Evolutionary conservation across 176 grass and related monocot genomes (phyloP), one percentile per base, ranked within the genome.

Genomic region (Oryza rufipogon): DNA sequence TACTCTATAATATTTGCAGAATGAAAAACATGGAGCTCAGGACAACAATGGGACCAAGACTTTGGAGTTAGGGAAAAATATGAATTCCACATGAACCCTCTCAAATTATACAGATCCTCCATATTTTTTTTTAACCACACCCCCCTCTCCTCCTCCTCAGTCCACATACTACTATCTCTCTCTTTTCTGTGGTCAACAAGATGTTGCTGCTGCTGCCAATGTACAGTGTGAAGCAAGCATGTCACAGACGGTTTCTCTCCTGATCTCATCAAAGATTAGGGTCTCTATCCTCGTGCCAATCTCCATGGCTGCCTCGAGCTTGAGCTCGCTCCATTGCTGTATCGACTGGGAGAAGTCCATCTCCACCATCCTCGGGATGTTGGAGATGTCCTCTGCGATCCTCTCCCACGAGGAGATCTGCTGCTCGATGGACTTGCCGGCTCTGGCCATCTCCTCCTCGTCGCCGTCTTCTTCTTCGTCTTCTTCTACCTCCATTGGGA

Each of bases 191-290:
- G 78, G 71, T 87, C 85, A 95, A 83, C 86, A 86, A 82, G 81
- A 65, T 28, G 81, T 36, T 86, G 81, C n/a, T 83, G 88, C 30
- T 7, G 85, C 30, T 12, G 85, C 68, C 23, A 87, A 88, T 90
- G 91, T 90, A 86, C 91, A 93, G 36, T 75, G 89, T 28, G 76
- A 87, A 12, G 68, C 75, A 66, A 99, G 86, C 83, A 99, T 85
- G 83, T 92, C 93, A 0, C 84, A 15, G 32, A 94, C 83, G 70
- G 86, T 79, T 73, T 99, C 93, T 61, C 77, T 88, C 60, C 81
- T 76, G 19, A 99, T 99, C 38, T 99, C 97, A 47, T 96, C 97
- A 78, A 99, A 94, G 84, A 99, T 96, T 44, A 94, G 70, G 22
- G 74, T 83, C 88, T 99, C 97, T 23, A 99, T 94, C 88, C 86